Evolutionary conservation across 345 rosid species (phyloP), one percentile per base, ranked within the genome.

Genomic region (Corchorus capsularis): DNA sequence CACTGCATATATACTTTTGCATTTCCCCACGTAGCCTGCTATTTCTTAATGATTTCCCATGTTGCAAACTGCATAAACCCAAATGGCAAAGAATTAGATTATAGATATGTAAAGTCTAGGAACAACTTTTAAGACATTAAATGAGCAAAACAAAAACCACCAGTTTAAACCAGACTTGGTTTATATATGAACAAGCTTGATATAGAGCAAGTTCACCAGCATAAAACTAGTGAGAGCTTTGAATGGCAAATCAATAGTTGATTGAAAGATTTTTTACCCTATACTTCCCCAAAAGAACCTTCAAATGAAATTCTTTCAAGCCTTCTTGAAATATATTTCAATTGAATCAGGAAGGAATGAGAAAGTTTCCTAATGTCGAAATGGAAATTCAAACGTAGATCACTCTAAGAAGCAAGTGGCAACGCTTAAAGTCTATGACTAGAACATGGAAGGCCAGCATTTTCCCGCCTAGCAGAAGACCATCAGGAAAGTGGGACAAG

Each of bases 381-480:
- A 77, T 73, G 64, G 80, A 68, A 83, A 81, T 79, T 83, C 84
- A 72, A 77, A 68, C 61, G 72, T 79, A 86, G 86, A 83, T 84
- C 72, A 55, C 49, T 63, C 46, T 41, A n/a, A 75, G 54, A 78
- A 49, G 76, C 46, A 35, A 77, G 56, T 65, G 79, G 87, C 75
- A 63, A 56, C 77, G 47, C 47, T 19, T 81, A 4, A 80, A 66
- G 78, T 54, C 69, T 5, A 72, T 16, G 78, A 64, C 63, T 59
- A 75, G 71, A 47, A 57, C 14, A 37, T 34, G 71, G 82, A 54
- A 27, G 75, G 19, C 75, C 27, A 17, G 75, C 39, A n/a, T 27
- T 45, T 63, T 71, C 69, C 81, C 77, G 13, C 52, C 71, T 27
- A 35, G 52, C 53, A 11, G 22, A 27, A 72, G 75, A 49, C 56